Evolutionary conservation across 2,329 filamentous ascomycete species (phyloP).

Genomic region (Pseudogymnoascus sp.): DNA sequence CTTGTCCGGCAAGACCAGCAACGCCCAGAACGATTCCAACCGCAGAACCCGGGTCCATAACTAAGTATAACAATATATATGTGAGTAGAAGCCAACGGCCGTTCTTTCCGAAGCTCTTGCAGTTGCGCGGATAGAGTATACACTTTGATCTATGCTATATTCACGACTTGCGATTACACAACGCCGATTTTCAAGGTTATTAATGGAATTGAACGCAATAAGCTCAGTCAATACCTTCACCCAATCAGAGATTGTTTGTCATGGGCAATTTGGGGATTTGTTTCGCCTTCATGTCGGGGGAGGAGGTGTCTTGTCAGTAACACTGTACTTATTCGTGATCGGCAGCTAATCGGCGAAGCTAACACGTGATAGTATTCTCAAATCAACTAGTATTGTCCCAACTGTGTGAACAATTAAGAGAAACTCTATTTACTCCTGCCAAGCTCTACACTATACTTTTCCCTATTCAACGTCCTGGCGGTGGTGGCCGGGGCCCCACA

Average conservation of each 20-base stretch:
- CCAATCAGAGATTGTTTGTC: neutral
- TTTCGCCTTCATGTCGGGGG: neutral
- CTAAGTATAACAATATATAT: neutral
- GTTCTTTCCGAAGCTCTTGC: neutral
- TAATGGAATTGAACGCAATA: neutral
- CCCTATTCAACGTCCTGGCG: constrained; percentile 27
- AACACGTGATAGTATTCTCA: neutral
- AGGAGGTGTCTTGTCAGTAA: neutral
- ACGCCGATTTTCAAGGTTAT: neutral
- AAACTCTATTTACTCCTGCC: neutral
- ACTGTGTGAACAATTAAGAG: neutral
- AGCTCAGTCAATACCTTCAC: neutral
- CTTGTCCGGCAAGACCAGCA: constrained; percentile 37
- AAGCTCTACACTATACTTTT: neutral
- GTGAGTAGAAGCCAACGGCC: neutral
- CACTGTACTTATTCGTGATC: neutral
- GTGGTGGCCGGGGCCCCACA: constrained; percentile 65
- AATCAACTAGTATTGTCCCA: neutral
- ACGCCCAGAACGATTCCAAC: constrained; percentile 37
- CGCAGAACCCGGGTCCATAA: constrained; percentile 37
- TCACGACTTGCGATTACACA: neutral
- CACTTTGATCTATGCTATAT: neutral
- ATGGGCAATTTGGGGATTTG: neutral
- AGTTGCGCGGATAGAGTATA: neutral
- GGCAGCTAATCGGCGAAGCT: neutral